Evolutionary conservation across 2,329 filamentous ascomycete genomes (phyloP), one percentile per base, ranked within the genome.

Genomic region (Neospermospora avenae): DNA sequence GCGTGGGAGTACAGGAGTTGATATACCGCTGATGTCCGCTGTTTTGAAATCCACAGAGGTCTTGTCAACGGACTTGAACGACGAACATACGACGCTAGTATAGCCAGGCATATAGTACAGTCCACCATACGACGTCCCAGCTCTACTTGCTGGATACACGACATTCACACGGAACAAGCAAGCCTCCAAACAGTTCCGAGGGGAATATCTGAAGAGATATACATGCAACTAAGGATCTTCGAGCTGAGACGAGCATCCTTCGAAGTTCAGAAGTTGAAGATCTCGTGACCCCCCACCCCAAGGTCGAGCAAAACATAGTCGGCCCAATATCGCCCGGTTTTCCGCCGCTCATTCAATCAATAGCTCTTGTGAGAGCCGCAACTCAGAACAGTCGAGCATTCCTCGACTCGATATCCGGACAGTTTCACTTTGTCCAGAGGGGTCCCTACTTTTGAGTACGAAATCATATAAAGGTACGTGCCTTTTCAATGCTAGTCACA

Each of bases 11-110:
- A 31, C 45, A 52, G 49, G 10, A 52, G 31, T 52, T 52, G 49
- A 52, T 52, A 52, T 52, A 52, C 49, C 31, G 49, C 49, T n/a
- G 34, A 24, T 18, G 24, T 24, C 49, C 49, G 18, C 49, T 34
- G n/a, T 3, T n/a, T 31, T 39, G 28, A 10, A 6, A 10, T 31
- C 28, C 5, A 31, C 6, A 5, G 11, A 31, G 1, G 28, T 5
- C 28, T 5, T 10, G 28, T 6, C 5, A 10, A 31, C 1, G 11
- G 6, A 31, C 11, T 31, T 31, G 28, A 31, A 31, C 28, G 28
- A 31, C 28, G 28, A 31, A 10, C 28, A 31, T 10, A 31, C 28
- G 5, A 31, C 28, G 28, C 28, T 6, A 5, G 28, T 6, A 31
- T 6, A 10, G 28, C 28, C 11, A 6, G 28, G 6, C 6, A 2